Conservation (phyloP, 768 basidiomycete genomes). For the Chalciporus pseudorubinellus region DNA sequence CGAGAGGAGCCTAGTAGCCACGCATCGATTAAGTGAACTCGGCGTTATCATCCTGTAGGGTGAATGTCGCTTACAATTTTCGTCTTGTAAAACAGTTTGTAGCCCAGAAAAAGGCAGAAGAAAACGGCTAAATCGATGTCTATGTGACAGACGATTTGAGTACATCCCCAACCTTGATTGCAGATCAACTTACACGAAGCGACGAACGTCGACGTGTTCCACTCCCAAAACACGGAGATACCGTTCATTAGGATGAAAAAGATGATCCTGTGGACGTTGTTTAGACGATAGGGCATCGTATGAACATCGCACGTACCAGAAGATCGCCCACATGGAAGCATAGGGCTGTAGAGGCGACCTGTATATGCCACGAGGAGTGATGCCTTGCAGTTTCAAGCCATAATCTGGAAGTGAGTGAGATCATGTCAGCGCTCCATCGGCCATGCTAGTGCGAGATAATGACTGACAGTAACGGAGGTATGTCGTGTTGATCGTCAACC, state of each 20-base stretch:
- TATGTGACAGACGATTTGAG: no score
- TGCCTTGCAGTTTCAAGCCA: slow-evolving; percentile 36
- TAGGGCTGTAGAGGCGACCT: slow-evolving; percentile 62
- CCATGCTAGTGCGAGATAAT: background rate
- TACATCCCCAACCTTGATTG: background rate
- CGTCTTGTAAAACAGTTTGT: slow-evolving; percentile 35
- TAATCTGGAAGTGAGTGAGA: slow-evolving; percentile 3
- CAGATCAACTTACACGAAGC: slow-evolving; percentile 31
- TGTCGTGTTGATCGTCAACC: slow-evolving; percentile 67
- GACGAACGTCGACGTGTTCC: slow-evolving; percentile 53
- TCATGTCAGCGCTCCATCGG: slow-evolving; percentile 33
- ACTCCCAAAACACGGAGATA: slow-evolving; percentile 59
- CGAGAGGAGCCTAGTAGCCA: slow-evolving; percentile 14
- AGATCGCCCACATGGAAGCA: slow-evolving; percentile 65
- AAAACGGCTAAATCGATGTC: slow-evolving; percentile 44
- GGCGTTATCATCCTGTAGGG: background rate
- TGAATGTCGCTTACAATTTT: slow-evolving; percentile 15
- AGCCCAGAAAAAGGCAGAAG: slow-evolving; percentile 43
- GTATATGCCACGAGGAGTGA: slow-evolving; percentile 63
- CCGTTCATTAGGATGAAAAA: slow-evolving; percentile 61
- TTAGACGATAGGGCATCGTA: no score
- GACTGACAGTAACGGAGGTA: slow-evolving; percentile 68
- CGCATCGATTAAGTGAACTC: background rate
- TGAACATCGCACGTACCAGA: slow-evolving; percentile 35
- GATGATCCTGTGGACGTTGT: slow-evolving; percentile 1